phyloP scores from a whole-genome alignment of 306 rosid genomes.

The Pterocarpus santalinus region DNA sequence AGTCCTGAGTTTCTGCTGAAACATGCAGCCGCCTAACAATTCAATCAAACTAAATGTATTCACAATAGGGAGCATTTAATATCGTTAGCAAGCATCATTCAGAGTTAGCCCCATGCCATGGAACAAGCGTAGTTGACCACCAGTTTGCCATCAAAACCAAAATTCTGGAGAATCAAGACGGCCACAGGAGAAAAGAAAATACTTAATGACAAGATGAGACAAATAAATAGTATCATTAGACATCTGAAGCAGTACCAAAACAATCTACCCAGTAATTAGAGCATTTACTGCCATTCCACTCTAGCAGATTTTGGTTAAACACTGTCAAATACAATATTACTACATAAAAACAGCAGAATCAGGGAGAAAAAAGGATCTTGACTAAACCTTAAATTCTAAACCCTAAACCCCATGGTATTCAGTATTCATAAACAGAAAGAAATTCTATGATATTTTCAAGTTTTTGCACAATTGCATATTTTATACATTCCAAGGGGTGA shows the following conservation, averaged over 20 bases:
- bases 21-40: constrained; percentile 17
- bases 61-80: constrained; percentile 38
- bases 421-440: background rate
- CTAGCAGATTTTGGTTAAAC: background rate
- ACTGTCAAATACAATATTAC: background rate
- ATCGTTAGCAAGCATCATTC: constrained; percentile 40
- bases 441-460: background rate
- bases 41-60: constrained; percentile 33
- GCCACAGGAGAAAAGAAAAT: constrained; percentile 30
- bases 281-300: background rate
- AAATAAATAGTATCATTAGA: constrained; percentile 29
- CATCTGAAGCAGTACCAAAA: background rate
- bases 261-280: constrained; percentile 6
- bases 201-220: background rate
- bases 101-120: constrained; percentile 92
- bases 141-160: constrained; percentile 94
- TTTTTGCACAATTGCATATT: background rate
- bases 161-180: constrained; percentile 66
- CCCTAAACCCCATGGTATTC: too few relatives aligned
- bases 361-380: background rate
- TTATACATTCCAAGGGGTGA: too few relatives aligned
- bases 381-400: background rate
- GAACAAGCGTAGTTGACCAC: constrained; percentile 90
- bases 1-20: constrained; percentile 4
- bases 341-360: background rate